Percentiles rank a stretch among this genome's conserved stretches.
phyloP scores from a whole-genome alignment of 768 basidiomycete genomes.

The Amylocystis lapponica region DNA sequence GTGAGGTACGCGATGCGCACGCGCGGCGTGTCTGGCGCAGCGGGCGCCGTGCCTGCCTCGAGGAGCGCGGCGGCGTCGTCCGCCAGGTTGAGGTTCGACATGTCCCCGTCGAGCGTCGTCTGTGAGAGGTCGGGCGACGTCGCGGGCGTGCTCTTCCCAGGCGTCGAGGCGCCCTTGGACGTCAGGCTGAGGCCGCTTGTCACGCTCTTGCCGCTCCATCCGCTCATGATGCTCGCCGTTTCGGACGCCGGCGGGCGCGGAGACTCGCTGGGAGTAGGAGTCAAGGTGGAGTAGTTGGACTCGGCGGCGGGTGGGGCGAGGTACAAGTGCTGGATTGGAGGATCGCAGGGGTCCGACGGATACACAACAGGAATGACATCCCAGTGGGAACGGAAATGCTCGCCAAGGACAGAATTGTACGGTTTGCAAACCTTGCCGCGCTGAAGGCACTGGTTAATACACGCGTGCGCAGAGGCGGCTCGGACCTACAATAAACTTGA shows the following conservation, averaged over 20 bases:
- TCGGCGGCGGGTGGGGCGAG: conserved; percentile 23
- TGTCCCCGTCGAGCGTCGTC: conserved; percentile 43
- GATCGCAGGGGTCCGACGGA: conserved; percentile 39
- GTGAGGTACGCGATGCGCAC: conserved; percentile 77
- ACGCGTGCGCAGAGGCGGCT: neutral
- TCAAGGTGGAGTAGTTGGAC: conserved; percentile 17
- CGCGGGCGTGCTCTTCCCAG: conserved; percentile 46
- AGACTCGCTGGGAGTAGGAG: conserved; percentile 10
- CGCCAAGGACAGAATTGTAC: conserved; percentile 81
- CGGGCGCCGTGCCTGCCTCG: conserved; percentile 28
- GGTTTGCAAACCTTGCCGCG: conserved; percentile 93
- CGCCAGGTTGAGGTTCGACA: conserved; percentile 57
- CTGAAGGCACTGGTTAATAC: conserved; percentile 31
- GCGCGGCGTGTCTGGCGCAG: conserved; percentile 27
- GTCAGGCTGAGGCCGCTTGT: conserved; percentile 51
- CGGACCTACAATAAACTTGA: conserved; percentile 78
- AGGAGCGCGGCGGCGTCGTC: conserved; percentile 26
- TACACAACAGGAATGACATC: conserved; percentile 62
- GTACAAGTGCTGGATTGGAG: conserved; percentile 41
- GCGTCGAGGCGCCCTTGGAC: conserved; percentile 36
- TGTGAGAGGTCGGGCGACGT: conserved; percentile 45
- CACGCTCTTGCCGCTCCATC: conserved; percentile 55
- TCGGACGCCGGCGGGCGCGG: conserved; percentile 32
- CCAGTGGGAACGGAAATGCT: conserved; percentile 88
- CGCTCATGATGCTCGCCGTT: conserved; percentile 50